These are phyloP conservation scores for Alternaria metachromatica DNA, from an alignment of 2,329 filamentous ascomycete genomes.

Conservation along the genomic window DNA sequence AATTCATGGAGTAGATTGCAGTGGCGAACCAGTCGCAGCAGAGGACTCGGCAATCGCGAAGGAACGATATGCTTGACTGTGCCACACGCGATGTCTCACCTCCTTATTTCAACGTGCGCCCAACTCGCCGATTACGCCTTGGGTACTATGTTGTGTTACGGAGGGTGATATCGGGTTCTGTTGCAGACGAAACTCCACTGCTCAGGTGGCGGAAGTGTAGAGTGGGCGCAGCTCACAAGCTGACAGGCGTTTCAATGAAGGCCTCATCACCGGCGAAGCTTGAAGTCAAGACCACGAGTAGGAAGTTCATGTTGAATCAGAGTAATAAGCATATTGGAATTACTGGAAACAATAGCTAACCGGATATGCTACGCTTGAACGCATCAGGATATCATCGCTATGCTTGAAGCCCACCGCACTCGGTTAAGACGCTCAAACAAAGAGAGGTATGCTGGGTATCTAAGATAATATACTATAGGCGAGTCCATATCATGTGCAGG, in stretches of 20 bases:
- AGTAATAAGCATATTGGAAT: neutral
- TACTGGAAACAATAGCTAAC: too few relatives aligned
- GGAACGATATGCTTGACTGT: neutral
- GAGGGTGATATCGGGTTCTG: neutral
- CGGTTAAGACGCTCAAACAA: neutral
- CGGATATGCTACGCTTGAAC: neutral
- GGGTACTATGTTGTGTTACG: neutral
- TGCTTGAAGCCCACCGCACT: neutral
- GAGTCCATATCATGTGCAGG: neutral
- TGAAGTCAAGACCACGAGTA: neutral
- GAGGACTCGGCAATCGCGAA: neutral
- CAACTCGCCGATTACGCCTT: neutral
- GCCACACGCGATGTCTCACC: neutral
- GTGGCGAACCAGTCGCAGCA: neutral
- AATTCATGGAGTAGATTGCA: neutral
- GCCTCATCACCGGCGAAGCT: neutral
- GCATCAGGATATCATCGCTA: neutral
- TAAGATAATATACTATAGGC: neutral
- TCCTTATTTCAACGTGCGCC: neutral
- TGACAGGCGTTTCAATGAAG: neutral
- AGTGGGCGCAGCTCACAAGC: neutral
- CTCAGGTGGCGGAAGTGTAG: neutral
- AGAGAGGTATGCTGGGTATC: neutral
- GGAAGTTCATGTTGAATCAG: neutral
- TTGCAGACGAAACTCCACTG: neutral